Evolutionary conservation across 805 yeast species (phyloP), one percentile per base, ranked within the genome.

Genomic region (Candida michaelii): DNA sequence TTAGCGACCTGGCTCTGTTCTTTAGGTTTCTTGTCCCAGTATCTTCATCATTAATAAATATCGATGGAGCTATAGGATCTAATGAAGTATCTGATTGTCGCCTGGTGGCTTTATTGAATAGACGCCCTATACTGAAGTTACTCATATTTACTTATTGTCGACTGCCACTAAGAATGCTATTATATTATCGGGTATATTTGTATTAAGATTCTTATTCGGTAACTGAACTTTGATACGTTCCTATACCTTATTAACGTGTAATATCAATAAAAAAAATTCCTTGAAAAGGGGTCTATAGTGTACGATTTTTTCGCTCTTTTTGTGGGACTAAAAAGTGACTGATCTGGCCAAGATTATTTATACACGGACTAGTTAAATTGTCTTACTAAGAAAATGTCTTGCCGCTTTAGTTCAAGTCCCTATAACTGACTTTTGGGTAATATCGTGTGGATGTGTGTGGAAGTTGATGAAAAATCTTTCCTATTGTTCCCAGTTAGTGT

Each of bases 61-160:
- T 36, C 3, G 44, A 13, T 3, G 44, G 42, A 3, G 35, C 10
- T n/a, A 19, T 14, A 2, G 39, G 39, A 33, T 48, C 52, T 5
- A 40, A 15, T 10, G 49, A 45, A 4, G 54, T 44, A 6, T 50
- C 54, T 15, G 49, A 44, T 19, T 51, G 49, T 43, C 54, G 46
- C 49, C 54, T 44, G n/a, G 41, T 47, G 16, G 46, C 50, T 33
- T 48, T 48, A 16, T 45, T 31, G 9, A 48, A 30, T 14, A 50
- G 21, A 40, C 44, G 46, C 13, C 48, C 54, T 9, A 50, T 27
- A 23, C 39, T 24, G 12, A 43, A 38, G 13, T 34, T 35, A 30
- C 29, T 35, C 44, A 35, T 41, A 25, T 11, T 25, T 21, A 6
- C n/a, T n/a, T n/a, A n/a, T n/a, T n/a, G n/a, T n/a, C n/a, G n/a